phyloP scores from a whole-genome alignment of 495 filamentous ascomycete genomes.

The Trichocladium antarcticum region DNA sequence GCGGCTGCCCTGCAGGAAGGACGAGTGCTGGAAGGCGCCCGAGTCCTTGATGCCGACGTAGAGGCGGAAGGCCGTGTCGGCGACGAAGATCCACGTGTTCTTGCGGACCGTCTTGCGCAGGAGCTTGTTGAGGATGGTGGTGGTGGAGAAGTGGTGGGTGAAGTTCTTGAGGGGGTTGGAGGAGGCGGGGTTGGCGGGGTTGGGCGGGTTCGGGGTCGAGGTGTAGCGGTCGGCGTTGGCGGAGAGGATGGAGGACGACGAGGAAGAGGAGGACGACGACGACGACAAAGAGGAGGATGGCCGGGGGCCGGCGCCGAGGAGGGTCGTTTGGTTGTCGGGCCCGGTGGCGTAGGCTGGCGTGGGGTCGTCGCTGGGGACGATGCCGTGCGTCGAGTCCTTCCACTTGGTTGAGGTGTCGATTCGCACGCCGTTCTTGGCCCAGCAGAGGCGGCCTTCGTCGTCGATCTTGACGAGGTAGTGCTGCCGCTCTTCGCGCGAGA shows the following conservation, averaged over 20 bases:
- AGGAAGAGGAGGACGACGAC: constrained; percentile 8
- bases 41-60: constrained; percentile 87
- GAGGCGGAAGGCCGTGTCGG: constrained; percentile 73
- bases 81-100: constrained; percentile 86
- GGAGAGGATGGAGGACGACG: background rate
- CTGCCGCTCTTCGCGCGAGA: constrained; percentile 59
- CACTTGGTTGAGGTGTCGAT: constrained; percentile 67
- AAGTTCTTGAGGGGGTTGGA: constrained; percentile 43
- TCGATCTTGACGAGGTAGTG: constrained; percentile 65
- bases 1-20: constrained; percentile 70
- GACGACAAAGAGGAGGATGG: background rate
- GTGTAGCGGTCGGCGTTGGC: background rate
- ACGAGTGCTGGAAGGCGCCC: constrained; percentile 82
- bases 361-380: constrained; percentile 54
- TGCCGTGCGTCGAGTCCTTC: constrained; percentile 68
- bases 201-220: constrained; percentile 31
- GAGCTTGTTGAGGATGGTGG: constrained; percentile 58
- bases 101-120: constrained; percentile 59
- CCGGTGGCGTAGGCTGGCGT: constrained; percentile 39
- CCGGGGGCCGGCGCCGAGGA: constrained; percentile 14
- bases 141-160: constrained; percentile 50
- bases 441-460: constrained; percentile 53
- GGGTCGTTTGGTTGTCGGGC: constrained; percentile 9
- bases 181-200: constrained; percentile 45
- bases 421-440: constrained; percentile 65